A percentile compares a stretch with the other conserved stretches of the same genome.
Evolutionary conservation across 495 filamentous ascomycete species (phyloP).

Genomic region (Penicillium waksmanii): DNA sequence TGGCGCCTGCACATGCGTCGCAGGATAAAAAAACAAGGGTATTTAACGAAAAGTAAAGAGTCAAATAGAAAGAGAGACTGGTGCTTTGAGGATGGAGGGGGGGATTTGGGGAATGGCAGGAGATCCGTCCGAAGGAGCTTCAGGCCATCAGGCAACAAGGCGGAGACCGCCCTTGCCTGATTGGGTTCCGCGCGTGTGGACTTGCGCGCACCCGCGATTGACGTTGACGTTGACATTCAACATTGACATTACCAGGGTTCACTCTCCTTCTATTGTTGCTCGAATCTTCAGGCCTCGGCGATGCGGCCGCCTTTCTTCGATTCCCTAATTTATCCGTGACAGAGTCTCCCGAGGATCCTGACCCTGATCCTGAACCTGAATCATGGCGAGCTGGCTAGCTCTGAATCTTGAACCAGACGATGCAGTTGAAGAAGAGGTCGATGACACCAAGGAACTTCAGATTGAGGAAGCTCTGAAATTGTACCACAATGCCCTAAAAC

Average conservation of each 20-base stretch:
- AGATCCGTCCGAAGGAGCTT: slow-evolving; percentile 21
- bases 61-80: slow-evolving; percentile 12
- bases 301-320: slow-evolving; percentile 20
- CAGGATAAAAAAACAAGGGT: slow-evolving; percentile 2
- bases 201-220: not conserved
- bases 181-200: slow-evolving; percentile 39
- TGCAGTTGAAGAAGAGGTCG: slow-evolving; percentile 85
- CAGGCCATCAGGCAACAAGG: slow-evolving; percentile 35
- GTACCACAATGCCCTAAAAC: slow-evolving; percentile 89
- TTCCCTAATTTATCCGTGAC: slow-evolving; percentile 6
- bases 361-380: slow-evolving; percentile 27
- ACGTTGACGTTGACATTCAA: no score
- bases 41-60: slow-evolving; percentile 2
- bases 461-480: slow-evolving; percentile 97
- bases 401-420: slow-evolving; percentile 94
- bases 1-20: slow-evolving; percentile 51
- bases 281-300: slow-evolving; percentile 7
- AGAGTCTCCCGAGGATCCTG: not conserved
- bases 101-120: slow-evolving; percentile 13
- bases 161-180: slow-evolving; percentile 35
- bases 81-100: slow-evolving; percentile 14
- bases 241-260: not conserved
- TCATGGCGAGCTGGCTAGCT: slow-evolving; percentile 67
- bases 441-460: slow-evolving; percentile 93
- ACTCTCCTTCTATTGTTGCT: no score